Conservation (phyloP, 1,139 yeast genomes). For the Taiozyma sp. region DNA sequence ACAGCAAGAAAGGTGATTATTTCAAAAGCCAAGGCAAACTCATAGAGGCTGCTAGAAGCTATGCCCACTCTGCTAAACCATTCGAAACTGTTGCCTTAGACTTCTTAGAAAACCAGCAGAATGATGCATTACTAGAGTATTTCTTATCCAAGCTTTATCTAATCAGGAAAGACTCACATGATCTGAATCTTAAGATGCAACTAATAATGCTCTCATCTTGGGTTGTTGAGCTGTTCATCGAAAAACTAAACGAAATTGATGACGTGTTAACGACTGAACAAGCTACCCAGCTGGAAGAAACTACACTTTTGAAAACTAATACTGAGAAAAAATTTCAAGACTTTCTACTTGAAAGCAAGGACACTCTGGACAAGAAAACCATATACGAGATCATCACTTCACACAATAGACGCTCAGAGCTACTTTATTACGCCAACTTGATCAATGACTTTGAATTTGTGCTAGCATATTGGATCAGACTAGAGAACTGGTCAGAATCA, state of each 20-base stretch:
- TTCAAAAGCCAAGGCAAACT: slow-evolving; percentile 33
- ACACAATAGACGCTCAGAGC: slow-evolving; percentile 59
- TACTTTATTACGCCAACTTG: slow-evolving; percentile 64
- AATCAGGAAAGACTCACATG: slow-evolving; percentile 29
- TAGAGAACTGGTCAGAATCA: slow-evolving; percentile 73
- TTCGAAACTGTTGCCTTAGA: slow-evolving; percentile 68
- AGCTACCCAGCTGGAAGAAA: slow-evolving; percentile 20
- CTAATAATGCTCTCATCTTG: slow-evolving; percentile 68
- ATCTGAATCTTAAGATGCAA: slow-evolving; percentile 42
- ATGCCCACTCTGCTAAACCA: slow-evolving; percentile 63
- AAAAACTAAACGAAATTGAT: slow-evolving; percentile 43
- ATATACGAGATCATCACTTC: slow-evolving; percentile 68
- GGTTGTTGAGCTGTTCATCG: slow-evolving; percentile 69
- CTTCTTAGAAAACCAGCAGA: slow-evolving; percentile 38
- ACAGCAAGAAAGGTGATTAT: slow-evolving; percentile 61
- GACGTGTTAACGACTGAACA: slow-evolving; percentile 30
- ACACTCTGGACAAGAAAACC: slow-evolving; percentile 55
- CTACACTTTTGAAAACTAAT: slow-evolving; percentile 21
- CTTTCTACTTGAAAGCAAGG: slow-evolving; percentile 49
- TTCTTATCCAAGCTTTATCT: slow-evolving; percentile 45
- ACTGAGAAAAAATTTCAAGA: slow-evolving; percentile 37
- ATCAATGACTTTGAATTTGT: slow-evolving; percentile 69
- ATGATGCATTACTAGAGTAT: slow-evolving; percentile 51
- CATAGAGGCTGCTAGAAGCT: slow-evolving; percentile 52
- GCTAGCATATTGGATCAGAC: slow-evolving; percentile 61